Evolutionary conservation across 768 basidiomycete species (phyloP), one percentile per base, ranked within the genome.

Genomic region (Paxillus rubicundulus): DNA sequence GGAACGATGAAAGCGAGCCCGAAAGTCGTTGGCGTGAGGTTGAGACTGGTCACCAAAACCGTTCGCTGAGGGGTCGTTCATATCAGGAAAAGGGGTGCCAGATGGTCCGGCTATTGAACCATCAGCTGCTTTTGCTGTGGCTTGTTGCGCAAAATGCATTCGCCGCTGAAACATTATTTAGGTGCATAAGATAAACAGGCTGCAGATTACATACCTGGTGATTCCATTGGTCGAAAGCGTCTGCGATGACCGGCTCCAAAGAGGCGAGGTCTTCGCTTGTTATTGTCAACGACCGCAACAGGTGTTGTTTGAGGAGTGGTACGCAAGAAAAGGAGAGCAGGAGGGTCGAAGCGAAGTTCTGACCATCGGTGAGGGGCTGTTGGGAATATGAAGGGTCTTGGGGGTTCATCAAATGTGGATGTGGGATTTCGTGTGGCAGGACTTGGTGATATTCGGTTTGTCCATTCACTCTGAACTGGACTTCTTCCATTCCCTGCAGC

Each of bases 161-260:
- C 73, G 75, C 45, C 80, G 76, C 80, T 81, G 32, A 27, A 44
- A 28, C 33, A 39, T 13, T 17, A 37, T 17, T 20, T 24, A 50
- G 42, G 45, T 10, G 12, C 9, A 40, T 14, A 46, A 30, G 20
- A 33, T 18, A 10, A 33, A 21, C 33, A 28, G 45, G 28, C 30
- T 39, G 3, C 34, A n/a, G 32, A 2, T 2, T 27, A 66, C 80
- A 51, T 63, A 90, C 89, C 67, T 86, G 85, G 58, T 84, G 82
- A 61, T 92, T 85, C 90, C 90, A 92, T 37, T 87, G 85, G 52
- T 92, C 90, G 80, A 88, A 92, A 16, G 89, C 89, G 41, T 87
- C 84, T 5, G 90, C 89, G 42, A 92, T 85, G 59, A 89, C 74
- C 24, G 88, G 86, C 63, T 92, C 87, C 45, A 92, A 71, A 9